Evolutionary conservation across 352 stramenopile genomes (phyloP).

Genomic region (Globisporangium perplexum): DNA sequence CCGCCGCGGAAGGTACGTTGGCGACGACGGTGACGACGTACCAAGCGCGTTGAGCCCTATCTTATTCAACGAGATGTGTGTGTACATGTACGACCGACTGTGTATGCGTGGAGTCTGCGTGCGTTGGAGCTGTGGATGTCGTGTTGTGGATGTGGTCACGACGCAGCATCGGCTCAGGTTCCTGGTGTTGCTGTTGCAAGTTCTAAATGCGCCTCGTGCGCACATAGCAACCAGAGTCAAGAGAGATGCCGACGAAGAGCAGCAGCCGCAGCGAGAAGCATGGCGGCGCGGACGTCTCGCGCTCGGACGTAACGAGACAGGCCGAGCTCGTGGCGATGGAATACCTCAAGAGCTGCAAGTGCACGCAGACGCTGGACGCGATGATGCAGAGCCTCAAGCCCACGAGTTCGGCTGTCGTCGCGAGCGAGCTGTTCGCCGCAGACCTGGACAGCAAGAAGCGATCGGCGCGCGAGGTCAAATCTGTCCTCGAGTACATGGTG

Average conservation of each 20-base stretch:
- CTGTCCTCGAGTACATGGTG: slow-evolving; percentile 50
- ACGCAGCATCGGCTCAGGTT: too few species aligned
- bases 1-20: not conserved
- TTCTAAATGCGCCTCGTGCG: too few species aligned
- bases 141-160: too few species aligned
- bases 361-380: slow-evolving; percentile 42
- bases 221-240: too few species aligned
- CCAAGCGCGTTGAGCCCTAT: not conserved
- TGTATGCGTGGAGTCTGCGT: not conserved
- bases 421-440: slow-evolving; percentile 45
- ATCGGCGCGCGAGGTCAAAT: slow-evolving; percentile 8
- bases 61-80: slow-evolving; percentile 2
- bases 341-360: slow-evolving; percentile 57
- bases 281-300: not conserved
- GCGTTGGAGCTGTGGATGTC: not conserved
- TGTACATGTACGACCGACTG: not conserved
- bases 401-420: slow-evolving; percentile 16
- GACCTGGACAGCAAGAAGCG: slow-evolving; percentile 54
- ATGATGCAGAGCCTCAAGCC: slow-evolving; percentile 32
- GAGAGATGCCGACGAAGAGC: slow-evolving; percentile 20
- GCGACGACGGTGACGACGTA: not conserved
- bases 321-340: slow-evolving; percentile 69
- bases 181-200: too few species aligned
- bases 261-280: slow-evolving; percentile 12
- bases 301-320: slow-evolving; percentile 42